Conservation (phyloP, 148 eudicot species). For the Chenopodium berlandieri region DNA sequence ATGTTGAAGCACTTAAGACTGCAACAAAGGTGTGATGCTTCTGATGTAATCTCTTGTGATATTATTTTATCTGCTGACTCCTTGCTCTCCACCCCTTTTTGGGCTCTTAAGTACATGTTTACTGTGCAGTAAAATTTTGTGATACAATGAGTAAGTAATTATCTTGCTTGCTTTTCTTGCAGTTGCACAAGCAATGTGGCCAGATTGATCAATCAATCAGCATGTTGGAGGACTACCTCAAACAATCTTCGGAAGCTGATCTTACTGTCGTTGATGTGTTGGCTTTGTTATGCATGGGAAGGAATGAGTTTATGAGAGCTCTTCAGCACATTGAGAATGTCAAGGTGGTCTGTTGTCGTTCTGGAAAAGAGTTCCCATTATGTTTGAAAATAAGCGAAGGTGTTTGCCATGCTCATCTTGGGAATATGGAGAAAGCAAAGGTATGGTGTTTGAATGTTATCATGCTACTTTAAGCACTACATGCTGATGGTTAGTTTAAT, state of each 20-base stretch:
- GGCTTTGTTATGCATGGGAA: constrained; percentile 55
- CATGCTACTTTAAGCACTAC: background rate
- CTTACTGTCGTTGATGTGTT: constrained; percentile 53
- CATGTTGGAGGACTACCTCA: constrained; percentile 61
- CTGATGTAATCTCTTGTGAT: too few relatives aligned
- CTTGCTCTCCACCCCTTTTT: constrained; percentile 7
- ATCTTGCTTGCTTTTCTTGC: constrained; percentile 26
- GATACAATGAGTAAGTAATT: background rate
- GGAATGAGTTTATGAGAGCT: constrained; percentile 46
- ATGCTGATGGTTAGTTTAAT: background rate
- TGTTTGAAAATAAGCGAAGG: constrained; percentile 62
- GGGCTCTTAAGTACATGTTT: too few relatives aligned
- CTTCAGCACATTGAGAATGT: constrained; percentile 68
- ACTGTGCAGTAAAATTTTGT: too few relatives aligned
- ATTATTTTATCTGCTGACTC: too few relatives aligned
- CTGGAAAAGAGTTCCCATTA: constrained; percentile 45
- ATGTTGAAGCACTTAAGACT: constrained; percentile 62
- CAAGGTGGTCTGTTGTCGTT: constrained; percentile 29
- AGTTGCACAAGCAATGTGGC: constrained; percentile 66
- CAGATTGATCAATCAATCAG: constrained; percentile 47
- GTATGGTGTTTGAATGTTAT: constrained; percentile 31
- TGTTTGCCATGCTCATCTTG: constrained; percentile 69
- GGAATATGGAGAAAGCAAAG: constrained; percentile 72
- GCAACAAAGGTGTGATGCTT: constrained; percentile 51
- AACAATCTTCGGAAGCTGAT: constrained; percentile 53